phyloP scores from a whole-genome alignment of 2,329 filamentous ascomycete species.

The Diplodia sapinea region DNA sequence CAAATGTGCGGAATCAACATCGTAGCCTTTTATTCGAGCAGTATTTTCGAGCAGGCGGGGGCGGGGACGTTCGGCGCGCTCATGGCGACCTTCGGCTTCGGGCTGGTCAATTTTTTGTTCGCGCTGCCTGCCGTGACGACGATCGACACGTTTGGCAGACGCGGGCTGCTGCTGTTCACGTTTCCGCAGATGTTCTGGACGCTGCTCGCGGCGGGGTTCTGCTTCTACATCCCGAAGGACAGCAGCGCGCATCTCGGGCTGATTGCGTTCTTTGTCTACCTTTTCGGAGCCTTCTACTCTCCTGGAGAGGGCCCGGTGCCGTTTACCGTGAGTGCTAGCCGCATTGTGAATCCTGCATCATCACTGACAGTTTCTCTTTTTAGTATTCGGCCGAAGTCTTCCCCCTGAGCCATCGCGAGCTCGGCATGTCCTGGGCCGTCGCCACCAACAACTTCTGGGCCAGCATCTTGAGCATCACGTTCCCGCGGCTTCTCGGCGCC shows the following conservation, averaged over 20 bases:
- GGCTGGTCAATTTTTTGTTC: constrained; percentile 64
- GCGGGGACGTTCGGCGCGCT: constrained; percentile 51
- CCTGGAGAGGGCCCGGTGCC: constrained; percentile 63
- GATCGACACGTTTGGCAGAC: constrained; percentile 61
- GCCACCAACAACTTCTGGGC: constrained; percentile 68
- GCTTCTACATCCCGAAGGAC: constrained; percentile 56
- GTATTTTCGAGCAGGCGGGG: constrained; percentile 57
- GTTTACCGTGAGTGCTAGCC: constrained; percentile 53
- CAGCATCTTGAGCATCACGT: constrained; percentile 66
- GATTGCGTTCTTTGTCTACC: constrained; percentile 62
- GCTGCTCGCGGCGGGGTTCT: constrained; percentile 56
- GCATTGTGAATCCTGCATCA: background rate
- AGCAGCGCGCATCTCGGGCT: constrained; percentile 54
- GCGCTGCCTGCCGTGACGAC: constrained; percentile 65
- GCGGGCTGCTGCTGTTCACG: constrained; percentile 56
- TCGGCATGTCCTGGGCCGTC: constrained; percentile 73
- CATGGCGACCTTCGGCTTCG: constrained; percentile 64
- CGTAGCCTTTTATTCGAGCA: constrained; percentile 58
- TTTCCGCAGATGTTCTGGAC: constrained; percentile 60
- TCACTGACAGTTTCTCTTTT: background rate
- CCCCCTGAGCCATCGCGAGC: constrained; percentile 71
- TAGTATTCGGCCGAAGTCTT: constrained; percentile 71
- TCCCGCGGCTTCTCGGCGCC: constrained; percentile 62
- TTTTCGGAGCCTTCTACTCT: constrained; percentile 56
- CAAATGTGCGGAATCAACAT: constrained; percentile 64